These are phyloP conservation scores for Ophiostoma novo-ulmi DNA, from an alignment of 2,329 filamentous ascomycete species.

Conservation along the genomic window DNA sequence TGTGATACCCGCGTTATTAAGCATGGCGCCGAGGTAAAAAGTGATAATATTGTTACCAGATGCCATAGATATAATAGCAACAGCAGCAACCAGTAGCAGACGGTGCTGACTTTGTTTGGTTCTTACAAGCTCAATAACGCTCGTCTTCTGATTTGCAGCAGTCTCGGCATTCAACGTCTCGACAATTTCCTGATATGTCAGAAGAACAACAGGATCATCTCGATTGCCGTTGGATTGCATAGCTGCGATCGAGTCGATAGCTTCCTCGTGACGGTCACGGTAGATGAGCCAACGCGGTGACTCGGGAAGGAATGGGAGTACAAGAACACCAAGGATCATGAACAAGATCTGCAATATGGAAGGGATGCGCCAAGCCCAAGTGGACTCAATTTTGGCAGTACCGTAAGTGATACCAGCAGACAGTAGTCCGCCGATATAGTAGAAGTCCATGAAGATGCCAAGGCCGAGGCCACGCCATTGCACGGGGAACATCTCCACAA, in stretches of 20 bases:
- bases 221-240: conserved; percentile 34
- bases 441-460: conserved; percentile 32
- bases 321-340: conserved; percentile 30
- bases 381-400: conserved; percentile 18
- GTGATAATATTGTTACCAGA: conserved; percentile 25
- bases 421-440: conserved; percentile 12
- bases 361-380: conserved; percentile 28
- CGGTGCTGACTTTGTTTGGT: conserved; percentile 16
- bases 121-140: conserved; percentile 4
- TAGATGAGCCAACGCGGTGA: conserved; percentile 25
- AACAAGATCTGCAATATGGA: conserved; percentile 29
- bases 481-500: conserved; percentile 21
- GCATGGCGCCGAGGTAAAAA: conserved; percentile 22
- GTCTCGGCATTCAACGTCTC: conserved; percentile 20
- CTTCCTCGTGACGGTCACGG: conserved; percentile 30
- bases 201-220: conserved; percentile 12
- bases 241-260: conserved; percentile 36
- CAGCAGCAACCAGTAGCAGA: conserved; percentile 11
- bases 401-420: conserved; percentile 18
- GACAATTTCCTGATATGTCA: conserved; percentile 23
- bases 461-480: conserved; percentile 35
- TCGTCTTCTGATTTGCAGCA: background rate
- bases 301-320: conserved; percentile 25
- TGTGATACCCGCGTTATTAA: conserved; percentile 22
- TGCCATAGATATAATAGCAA: conserved; percentile 20